Conservation (phyloP, 2,329 filamentous ascomycete genomes). For the Clarireedia hainanense region DNA sequence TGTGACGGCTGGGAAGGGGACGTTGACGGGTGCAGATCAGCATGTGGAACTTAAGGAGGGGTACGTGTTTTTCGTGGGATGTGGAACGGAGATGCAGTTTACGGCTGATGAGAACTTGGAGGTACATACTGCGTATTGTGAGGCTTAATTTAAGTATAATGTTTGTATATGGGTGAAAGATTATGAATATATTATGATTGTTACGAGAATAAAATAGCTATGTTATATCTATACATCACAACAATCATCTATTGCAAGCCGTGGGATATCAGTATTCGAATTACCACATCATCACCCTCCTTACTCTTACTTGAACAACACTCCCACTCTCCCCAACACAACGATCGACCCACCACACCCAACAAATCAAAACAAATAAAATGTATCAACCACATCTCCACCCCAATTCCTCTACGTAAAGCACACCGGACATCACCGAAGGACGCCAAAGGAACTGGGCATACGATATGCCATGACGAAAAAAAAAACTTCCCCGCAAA, state of each 20-base stretch:
- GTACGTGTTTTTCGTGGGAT: conserved; percentile 56
- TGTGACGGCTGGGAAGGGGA: conserved; percentile 52
- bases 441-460: neutral
- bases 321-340: neutral
- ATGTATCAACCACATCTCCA: neutral
- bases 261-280: neutral
- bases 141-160: neutral
- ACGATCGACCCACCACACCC: neutral
- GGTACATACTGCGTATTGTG: conserved; percentile 19
- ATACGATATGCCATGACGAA: too few species aligned
- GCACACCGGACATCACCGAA: neutral
- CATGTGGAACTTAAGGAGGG: conserved; percentile 50
- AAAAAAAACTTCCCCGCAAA: conserved; percentile 12
- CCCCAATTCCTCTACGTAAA: neutral
- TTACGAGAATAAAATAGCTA: neutral
- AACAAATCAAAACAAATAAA: neutral
- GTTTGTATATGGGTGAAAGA: neutral
- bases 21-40: conserved; percentile 48
- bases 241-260: neutral
- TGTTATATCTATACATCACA: too few species aligned
- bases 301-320: neutral
- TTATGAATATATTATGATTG: neutral
- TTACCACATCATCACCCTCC: neutral
- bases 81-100: conserved; percentile 18
- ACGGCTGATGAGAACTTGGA: conserved; percentile 15